These are phyloP conservation scores for Decorospora gaudefroyi DNA, from an alignment of 2,329 filamentous ascomycete species.

Conservation along the genomic window DNA sequence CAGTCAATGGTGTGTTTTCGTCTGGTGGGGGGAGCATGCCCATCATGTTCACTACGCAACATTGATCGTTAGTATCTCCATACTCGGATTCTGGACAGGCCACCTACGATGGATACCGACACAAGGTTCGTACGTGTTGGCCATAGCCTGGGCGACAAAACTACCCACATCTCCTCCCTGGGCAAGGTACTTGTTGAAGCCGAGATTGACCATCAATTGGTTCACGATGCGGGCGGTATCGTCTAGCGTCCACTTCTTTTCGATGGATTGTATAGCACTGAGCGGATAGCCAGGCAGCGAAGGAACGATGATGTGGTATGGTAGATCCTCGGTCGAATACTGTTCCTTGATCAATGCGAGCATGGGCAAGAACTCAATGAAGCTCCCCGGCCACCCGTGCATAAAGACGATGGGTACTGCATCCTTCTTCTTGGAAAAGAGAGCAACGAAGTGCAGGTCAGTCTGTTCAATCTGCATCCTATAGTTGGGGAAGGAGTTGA, in stretches of 20 bases:
- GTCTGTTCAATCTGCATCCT: slow-evolving; percentile 52
- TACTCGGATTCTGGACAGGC: neutral
- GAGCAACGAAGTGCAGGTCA: slow-evolving; percentile 59
- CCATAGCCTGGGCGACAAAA: slow-evolving; percentile 51
- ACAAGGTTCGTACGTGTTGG: slow-evolving; percentile 51
- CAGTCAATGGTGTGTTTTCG: slow-evolving; percentile 17
- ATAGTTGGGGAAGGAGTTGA: slow-evolving; percentile 61
- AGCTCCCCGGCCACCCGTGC: slow-evolving; percentile 62
- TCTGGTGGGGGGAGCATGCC: slow-evolving; percentile 16
- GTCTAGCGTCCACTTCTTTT: slow-evolving; percentile 51
- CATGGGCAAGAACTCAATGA: slow-evolving; percentile 62
- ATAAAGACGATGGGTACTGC: slow-evolving; percentile 59
- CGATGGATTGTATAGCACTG: slow-evolving; percentile 53
- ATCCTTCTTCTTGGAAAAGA: slow-evolving; percentile 59
- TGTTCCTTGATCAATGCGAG: slow-evolving; percentile 53
- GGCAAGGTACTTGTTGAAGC: slow-evolving; percentile 59
- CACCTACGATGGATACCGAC: slow-evolving; percentile 49
- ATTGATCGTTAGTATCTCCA: slow-evolving; percentile 1
- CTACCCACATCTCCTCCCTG: slow-evolving; percentile 64
- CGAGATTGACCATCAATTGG: slow-evolving; percentile 59
- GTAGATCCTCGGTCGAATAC: slow-evolving; percentile 57
- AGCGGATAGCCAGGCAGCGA: slow-evolving; percentile 62
- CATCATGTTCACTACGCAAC: slow-evolving; percentile 38
- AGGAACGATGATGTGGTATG: slow-evolving; percentile 63
- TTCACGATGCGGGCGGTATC: slow-evolving; percentile 56